A percentile compares a stretch with the other conserved stretches of the same genome.
phyloP scores from a whole-genome alignment of 352 stramenopile species.

The Phytopythium helicoides region DNA sequence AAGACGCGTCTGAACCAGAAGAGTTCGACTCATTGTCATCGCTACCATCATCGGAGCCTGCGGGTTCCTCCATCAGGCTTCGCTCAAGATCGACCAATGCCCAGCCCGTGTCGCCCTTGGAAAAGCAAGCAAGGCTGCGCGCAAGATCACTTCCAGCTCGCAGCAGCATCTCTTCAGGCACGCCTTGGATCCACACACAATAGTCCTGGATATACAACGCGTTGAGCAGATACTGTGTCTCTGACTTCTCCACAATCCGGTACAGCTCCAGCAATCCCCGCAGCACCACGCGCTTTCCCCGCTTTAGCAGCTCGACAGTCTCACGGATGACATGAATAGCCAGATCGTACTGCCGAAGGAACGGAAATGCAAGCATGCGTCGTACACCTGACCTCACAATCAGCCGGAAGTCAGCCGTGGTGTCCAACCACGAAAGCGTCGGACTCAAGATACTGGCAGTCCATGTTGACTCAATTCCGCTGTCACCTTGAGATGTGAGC shows the following conservation, averaged over 20 bases:
- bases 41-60: conserved; percentile 10
- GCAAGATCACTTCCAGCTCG: conserved; percentile 34
- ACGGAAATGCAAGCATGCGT: conserved; percentile 95
- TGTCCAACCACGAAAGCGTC: conserved; percentile 94
- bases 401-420: conserved; percentile 44
- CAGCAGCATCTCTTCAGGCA: conserved; percentile 46
- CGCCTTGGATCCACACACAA: conserved; percentile 82
- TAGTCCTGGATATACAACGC: conserved; percentile 96
- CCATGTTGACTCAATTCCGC: conserved; percentile 96
- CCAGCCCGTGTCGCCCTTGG: conserved; percentile 73
- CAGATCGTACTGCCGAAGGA: conserved; percentile 92
- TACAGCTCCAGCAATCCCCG: conserved; percentile 90
- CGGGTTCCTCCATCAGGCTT: conserved; percentile 41
- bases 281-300: conserved; percentile 88
- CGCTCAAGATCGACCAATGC: conserved; percentile 71
- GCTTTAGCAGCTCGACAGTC: conserved; percentile 79
- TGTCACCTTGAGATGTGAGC: conserved; percentile 93
- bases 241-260: conserved; percentile 91
- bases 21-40: conserved; percentile 18
- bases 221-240: conserved; percentile 97
- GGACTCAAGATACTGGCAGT: conserved; percentile 95
- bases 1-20: conserved; percentile 18
- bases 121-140: conserved; percentile 31
- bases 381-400: conserved; percentile 78
- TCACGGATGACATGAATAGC: conserved; percentile 77